Evolutionary conservation across 2,329 filamentous ascomycete genomes (phyloP), one percentile per base, ranked within the genome.

Genomic region (Tolypocladium sp.): DNA sequence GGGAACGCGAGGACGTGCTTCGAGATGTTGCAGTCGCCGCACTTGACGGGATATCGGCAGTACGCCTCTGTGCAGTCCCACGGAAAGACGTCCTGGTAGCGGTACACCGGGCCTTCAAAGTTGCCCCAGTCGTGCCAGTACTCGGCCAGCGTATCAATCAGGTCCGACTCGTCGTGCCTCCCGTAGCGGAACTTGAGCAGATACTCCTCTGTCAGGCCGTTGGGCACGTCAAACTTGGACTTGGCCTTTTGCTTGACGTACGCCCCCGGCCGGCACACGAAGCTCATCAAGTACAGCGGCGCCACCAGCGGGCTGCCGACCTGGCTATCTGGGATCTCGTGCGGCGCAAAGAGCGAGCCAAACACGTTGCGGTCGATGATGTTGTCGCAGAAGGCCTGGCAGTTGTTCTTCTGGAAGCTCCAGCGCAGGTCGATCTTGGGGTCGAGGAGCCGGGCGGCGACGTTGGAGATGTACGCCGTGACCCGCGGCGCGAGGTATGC

Each of bases 21-120:
- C 4, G 76, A 61, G 5, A 79, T 63, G 59, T 74, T 77, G 63
- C 76, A 79, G 3, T 63, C 59, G 17, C 72, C 71, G 59, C 76
- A 79, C 13, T 62, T 67, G 5, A 67, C 67, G 0, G 72, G 73
- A 53, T 74, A 73, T 30, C 69, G 61, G 7, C 65, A 66, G 57
- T 73, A 77, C 1, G 76, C 77, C 60, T 78, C 75, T 4, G 76
- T 79, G 63, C 77, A 79, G 59, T 79, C 77, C 76, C 76, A 79
- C 0, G 75, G 77, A 54, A 79, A 79, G 20, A 77, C 52, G 56
- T 74, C 69, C 57, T 77, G 75, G 54, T 76, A 72, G 13, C 60
- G 65, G 62, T 78, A 79, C 0, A 77, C 60, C 0, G 68, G 70
- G 4, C 65, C 67, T 1, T 67, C 71, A 58, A 79, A 77, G 9